A percentile compares a stretch with the other conserved stretches of the same genome.
phyloP scores from a whole-genome alignment of 2,329 filamentous ascomycete genomes.

The Pseudogymnoascus sp. region DNA sequence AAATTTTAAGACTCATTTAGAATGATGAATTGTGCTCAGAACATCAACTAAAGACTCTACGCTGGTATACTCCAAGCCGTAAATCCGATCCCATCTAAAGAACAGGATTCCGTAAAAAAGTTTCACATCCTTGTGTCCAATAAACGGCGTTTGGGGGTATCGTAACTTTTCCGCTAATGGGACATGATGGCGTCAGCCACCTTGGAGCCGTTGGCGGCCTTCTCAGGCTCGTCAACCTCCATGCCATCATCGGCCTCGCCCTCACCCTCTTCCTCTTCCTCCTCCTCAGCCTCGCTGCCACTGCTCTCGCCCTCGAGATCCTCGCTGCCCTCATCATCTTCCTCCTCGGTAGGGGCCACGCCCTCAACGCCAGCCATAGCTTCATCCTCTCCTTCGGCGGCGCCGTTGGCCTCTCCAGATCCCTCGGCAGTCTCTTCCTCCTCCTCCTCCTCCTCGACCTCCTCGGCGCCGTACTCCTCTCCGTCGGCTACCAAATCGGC shows the following conservation, averaged over 20 bases:
- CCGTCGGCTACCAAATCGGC: conserved; percentile 82
- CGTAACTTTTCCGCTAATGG: conserved; percentile 17
- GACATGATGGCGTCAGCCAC: conserved; percentile 26
- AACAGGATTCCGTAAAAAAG: conserved; percentile 1
- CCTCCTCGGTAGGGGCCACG: conserved; percentile 40
- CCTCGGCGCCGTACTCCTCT: conserved; percentile 83
- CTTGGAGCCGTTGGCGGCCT: conserved; percentile 19
- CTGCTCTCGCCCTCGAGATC: conserved; percentile 72
- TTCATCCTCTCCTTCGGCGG: conserved; percentile 52
- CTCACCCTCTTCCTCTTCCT: conserved; percentile 51
- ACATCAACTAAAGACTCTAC: conserved; percentile 1
- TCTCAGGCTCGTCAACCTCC: conserved; percentile 39
- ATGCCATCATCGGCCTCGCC: conserved; percentile 38
- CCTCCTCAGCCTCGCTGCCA: conserved; percentile 62
- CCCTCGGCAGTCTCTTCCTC: conserved; percentile 50
- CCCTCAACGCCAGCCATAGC: conserved; percentile 68
- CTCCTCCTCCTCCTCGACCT: conserved; percentile 66
- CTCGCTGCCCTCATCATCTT: conserved; percentile 69
- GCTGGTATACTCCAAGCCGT: neutral
- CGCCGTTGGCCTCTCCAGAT: conserved; percentile 35
- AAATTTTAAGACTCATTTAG: neutral
- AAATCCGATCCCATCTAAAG: conserved; percentile 3
- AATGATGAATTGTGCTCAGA: conserved; percentile 2
- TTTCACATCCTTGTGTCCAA: neutral
- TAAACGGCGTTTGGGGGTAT: neutral